Percentiles rank a stretch among this genome's conserved stretches.
Evolutionary conservation across 768 basidiomycete species (phyloP).

Genomic region (Mycena olivaceomarginata): DNA sequence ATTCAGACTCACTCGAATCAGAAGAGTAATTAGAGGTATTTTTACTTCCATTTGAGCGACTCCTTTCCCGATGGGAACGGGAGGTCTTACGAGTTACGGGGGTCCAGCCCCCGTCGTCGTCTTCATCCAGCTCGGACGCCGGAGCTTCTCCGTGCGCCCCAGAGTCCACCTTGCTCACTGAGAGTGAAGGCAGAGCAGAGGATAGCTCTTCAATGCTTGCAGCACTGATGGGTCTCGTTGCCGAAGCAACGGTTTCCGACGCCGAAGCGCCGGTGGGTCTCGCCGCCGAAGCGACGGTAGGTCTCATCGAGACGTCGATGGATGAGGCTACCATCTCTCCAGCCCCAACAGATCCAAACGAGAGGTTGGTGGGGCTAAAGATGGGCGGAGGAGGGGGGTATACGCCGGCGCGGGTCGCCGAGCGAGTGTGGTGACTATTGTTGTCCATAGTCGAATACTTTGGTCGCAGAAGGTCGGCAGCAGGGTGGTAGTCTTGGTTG

Average conservation of each 20-base stretch:
- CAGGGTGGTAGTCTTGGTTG: no score
- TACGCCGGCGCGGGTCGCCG: no score
- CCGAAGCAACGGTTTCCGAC: no score
- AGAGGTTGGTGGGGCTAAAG: not conserved
- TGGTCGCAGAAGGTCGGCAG: no score
- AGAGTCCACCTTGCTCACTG: not conserved
- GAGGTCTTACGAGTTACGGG: slow-evolving; percentile 14
- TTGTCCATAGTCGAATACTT: no score
- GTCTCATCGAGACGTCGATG: slow-evolving; percentile 14
- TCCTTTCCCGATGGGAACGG: not conserved
- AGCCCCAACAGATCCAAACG: not conserved
- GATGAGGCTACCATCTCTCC: not conserved
- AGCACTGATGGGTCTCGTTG: not conserved
- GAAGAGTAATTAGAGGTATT: not conserved
- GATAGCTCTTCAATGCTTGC: not conserved
- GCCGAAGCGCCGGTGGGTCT: not conserved
- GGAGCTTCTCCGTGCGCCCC: not conserved
- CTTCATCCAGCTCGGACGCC: not conserved
- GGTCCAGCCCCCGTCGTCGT: slow-evolving; percentile 3
- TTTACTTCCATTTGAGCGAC: not conserved
- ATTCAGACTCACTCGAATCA: not conserved
- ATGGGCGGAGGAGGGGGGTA: not conserved
- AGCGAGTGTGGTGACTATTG: no score
- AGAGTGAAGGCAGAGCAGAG: not conserved
- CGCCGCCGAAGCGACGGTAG: not conserved